These are phyloP conservation scores for Ascochyta viciae-villosae DNA, from an alignment of 2,329 filamentous ascomycete genomes.

Conservation along the genomic window DNA sequence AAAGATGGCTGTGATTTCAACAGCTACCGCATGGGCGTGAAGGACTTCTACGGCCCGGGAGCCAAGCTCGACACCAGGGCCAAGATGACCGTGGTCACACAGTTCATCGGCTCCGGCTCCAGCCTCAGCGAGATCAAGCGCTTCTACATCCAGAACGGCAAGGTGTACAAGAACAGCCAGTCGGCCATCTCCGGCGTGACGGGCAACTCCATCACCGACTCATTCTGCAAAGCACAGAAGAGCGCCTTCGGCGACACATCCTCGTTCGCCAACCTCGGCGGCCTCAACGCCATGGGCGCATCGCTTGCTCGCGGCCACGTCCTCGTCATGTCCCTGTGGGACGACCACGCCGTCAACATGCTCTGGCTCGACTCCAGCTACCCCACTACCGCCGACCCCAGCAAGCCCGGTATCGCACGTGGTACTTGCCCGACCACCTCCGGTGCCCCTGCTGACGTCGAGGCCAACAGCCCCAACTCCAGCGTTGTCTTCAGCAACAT, in stretches of 20 bases:
- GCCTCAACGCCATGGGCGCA: slow-evolving; percentile 61
- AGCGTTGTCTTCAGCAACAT: slow-evolving; percentile 51
- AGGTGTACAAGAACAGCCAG: slow-evolving; percentile 55
- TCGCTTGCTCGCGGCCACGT: slow-evolving; percentile 67
- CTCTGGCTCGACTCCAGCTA: slow-evolving; percentile 76
- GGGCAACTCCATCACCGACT: slow-evolving; percentile 63
- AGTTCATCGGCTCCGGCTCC: slow-evolving; percentile 56
- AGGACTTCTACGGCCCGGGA: slow-evolving; percentile 67
- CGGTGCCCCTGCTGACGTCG: slow-evolving; percentile 47
- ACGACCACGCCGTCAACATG: slow-evolving; percentile 74
- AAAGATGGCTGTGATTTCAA: slow-evolving; percentile 71
- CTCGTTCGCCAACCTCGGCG: slow-evolving; percentile 63
- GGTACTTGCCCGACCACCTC: slow-evolving; percentile 48
- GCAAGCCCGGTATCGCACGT: slow-evolving; percentile 44
- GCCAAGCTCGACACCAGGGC: slow-evolving; percentile 54
- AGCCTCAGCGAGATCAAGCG: slow-evolving; percentile 56
- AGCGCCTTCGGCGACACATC: slow-evolving; percentile 61
- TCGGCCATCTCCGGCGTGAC: slow-evolving; percentile 55
- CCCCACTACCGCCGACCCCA: slow-evolving; percentile 55
- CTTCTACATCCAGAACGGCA: slow-evolving; percentile 59
- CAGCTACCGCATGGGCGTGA: slow-evolving; percentile 69
- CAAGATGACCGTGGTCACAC: slow-evolving; percentile 59
- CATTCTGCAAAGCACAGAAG: slow-evolving; percentile 66
- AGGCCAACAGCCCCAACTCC: slow-evolving; percentile 43
- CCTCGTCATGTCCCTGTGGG: slow-evolving; percentile 68